phyloP scores from a whole-genome alignment of 2,329 filamentous ascomycete species.

The Magnaporthiopsis rhizophila region DNA sequence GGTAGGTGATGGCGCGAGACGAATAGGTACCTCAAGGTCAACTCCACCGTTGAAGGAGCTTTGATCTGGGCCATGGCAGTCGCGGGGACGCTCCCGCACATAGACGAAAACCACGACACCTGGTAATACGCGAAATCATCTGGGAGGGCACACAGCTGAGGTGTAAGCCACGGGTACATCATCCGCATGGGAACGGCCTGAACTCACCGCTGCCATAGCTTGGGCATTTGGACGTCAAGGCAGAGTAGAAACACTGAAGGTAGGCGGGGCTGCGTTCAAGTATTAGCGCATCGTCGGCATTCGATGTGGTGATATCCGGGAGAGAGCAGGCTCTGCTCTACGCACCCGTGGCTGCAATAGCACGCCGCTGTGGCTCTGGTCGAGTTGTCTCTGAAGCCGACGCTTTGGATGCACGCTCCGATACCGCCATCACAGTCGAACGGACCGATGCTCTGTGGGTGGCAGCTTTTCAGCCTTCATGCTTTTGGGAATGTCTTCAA shows the following conservation, averaged over 20 bases:
- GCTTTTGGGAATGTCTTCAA: no score
- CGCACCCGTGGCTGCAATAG: constrained; percentile 16
- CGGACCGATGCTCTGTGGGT: no score
- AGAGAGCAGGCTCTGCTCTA: no score
- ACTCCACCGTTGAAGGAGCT: constrained; percentile 13
- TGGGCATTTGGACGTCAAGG: constrained; percentile 11
- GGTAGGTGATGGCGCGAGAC: neutral
- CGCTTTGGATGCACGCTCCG: constrained; percentile 11
- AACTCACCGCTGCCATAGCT: neutral
- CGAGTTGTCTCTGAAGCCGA: constrained; percentile 7
- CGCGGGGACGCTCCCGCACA: constrained; percentile 15
- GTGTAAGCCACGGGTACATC: neutral
- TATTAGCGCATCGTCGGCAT: no score
- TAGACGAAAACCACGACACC: constrained; percentile 11
- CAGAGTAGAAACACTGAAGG: constrained; percentile 16
- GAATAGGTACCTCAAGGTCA: neutral
- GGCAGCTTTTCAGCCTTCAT: no score
- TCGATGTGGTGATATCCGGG: no score
- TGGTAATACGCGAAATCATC: constrained; percentile 14
- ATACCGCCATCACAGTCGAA: constrained; percentile 13
- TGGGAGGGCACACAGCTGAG: neutral
- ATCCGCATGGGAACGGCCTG: neutral
- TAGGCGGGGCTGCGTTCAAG: constrained; percentile 10
- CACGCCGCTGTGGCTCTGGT: constrained; percentile 11
- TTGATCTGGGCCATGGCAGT: constrained; percentile 12